These are phyloP conservation scores for Metschnikowia cubensis DNA, from an alignment of 805 yeast genomes.

Conservation along the genomic window DNA sequence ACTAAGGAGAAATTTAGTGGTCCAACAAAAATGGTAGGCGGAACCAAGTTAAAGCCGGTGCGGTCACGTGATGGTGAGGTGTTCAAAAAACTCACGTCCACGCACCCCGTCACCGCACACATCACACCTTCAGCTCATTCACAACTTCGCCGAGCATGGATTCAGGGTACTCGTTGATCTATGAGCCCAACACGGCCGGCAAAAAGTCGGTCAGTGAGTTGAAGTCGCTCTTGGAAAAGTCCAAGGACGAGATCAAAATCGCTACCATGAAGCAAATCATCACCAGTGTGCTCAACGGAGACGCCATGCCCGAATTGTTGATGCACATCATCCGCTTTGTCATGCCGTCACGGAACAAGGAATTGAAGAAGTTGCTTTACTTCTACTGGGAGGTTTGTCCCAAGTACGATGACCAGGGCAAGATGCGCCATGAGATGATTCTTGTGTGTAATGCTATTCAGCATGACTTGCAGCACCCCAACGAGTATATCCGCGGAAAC, in stretches of 20 bases:
- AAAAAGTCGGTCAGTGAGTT: constrained; percentile 69
- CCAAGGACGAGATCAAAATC: constrained; percentile 82
- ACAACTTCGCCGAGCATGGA: constrained; percentile 5
- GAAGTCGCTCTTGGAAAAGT: constrained; percentile 76
- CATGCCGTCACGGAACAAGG: constrained; percentile 92
- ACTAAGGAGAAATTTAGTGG: too few species aligned
- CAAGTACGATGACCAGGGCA: constrained; percentile 81
- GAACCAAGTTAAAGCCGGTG: too few species aligned
- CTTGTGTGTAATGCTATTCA: constrained; percentile 97
- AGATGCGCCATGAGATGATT: constrained; percentile 97
- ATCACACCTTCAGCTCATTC: not conserved
- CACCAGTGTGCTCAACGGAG: constrained; percentile 85
- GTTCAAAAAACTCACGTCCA: constrained; percentile 8
- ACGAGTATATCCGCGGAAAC: constrained; percentile 94
- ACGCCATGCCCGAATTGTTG: constrained; percentile 84
- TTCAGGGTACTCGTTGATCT: constrained; percentile 71
- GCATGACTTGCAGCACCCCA: constrained; percentile 96
- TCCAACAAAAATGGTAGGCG: too few species aligned
- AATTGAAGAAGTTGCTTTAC: constrained; percentile 85
- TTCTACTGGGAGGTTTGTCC: constrained; percentile 98
- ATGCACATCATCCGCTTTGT: constrained; percentile 97
- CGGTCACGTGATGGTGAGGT: constrained; percentile 10
- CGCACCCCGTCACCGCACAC: not conserved
- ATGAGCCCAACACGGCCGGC: constrained; percentile 66
- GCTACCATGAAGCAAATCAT: constrained; percentile 87